Conservation (phyloP, 1,284 basidiomycete species). For the Peniophora sp. region DNA sequence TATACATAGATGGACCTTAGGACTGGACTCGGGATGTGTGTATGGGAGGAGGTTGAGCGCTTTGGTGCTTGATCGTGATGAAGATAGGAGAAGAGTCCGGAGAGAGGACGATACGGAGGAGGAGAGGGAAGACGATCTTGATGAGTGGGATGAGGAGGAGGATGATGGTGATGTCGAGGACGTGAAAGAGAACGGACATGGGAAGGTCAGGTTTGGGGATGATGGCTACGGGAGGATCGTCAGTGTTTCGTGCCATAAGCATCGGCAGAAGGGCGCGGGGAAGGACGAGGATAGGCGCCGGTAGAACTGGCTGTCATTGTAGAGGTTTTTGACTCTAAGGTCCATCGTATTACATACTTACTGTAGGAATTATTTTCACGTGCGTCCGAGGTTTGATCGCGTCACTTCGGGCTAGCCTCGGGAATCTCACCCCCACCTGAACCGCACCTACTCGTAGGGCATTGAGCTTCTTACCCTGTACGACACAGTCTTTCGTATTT, state of each 20-base stretch:
- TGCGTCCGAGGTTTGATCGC: too few species aligned
- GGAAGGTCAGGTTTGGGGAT: conserved; percentile 17
- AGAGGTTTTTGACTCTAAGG: too few species aligned
- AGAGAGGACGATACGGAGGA: conserved; percentile 7
- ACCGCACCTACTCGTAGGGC: too few species aligned
- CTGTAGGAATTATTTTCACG: too few species aligned
- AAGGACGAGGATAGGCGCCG: background rate
- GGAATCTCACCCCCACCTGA: too few species aligned
- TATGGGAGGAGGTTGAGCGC: conserved; percentile 15
- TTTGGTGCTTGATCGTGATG: background rate
- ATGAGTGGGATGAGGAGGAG: conserved; percentile 10
- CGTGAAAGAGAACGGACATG: conserved; percentile 8
- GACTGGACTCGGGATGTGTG: conserved; percentile 79
- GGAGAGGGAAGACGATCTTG: conserved; percentile 8
- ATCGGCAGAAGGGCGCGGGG: background rate
- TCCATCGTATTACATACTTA: too few species aligned
- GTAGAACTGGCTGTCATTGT: background rate
- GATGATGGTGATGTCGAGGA: conserved; percentile 20
- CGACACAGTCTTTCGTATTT: too few species aligned
- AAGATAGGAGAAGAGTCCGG: conserved; percentile 19
- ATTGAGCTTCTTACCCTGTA: too few species aligned
- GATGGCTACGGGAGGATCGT: conserved; percentile 23
- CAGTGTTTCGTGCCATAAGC: conserved; percentile 23
- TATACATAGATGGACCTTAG: conserved; percentile 71
- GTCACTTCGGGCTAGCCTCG: too few species aligned